These are phyloP conservation scores for Moniliophthora roreri DNA, from an alignment of 1,284 basidiomycete genomes.

Conservation along the genomic window DNA sequence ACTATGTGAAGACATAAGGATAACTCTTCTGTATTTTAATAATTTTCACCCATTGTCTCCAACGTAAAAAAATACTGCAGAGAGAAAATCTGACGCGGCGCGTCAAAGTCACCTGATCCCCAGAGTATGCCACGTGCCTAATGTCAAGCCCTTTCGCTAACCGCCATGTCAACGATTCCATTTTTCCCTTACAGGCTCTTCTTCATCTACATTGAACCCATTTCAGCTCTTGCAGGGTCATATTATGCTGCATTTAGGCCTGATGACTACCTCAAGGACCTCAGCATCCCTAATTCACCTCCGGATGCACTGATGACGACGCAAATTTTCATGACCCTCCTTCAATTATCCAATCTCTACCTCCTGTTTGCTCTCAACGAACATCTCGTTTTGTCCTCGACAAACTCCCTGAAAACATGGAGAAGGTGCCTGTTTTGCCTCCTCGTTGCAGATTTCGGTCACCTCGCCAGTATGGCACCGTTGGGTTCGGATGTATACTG, in stretches of 20 bases:
- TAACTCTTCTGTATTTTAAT: too few species aligned
- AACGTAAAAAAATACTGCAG: too few species aligned
- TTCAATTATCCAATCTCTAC: conserved; percentile 52
- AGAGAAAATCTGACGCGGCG: too few species aligned
- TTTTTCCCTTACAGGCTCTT: conserved; percentile 40
- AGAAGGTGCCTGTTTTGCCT: conserved; percentile 41
- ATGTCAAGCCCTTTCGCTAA: neutral
- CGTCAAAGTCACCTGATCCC: too few species aligned
- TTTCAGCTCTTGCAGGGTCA: conserved; percentile 48
- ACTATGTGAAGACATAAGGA: too few species aligned
- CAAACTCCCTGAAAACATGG: conserved; percentile 41
- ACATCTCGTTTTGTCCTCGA: conserved; percentile 47
- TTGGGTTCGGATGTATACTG: conserved; percentile 42
- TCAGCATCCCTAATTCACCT: conserved; percentile 25
- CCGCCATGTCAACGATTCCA: conserved; percentile 13
- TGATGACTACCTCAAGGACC: conserved; percentile 37
- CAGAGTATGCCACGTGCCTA: too few species aligned
- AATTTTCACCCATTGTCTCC: too few species aligned
- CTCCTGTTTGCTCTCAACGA: conserved; percentile 55
- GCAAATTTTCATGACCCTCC: conserved; percentile 39
- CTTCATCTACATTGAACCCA: conserved; percentile 52
- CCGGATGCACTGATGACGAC: conserved; percentile 20
- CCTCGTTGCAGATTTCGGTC: conserved; percentile 50
- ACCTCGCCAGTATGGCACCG: conserved; percentile 46
- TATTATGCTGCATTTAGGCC: conserved; percentile 45